Conservation (phyloP, 2,329 filamentous ascomycete species). For the Neopestalotiopsis rosae region DNA sequence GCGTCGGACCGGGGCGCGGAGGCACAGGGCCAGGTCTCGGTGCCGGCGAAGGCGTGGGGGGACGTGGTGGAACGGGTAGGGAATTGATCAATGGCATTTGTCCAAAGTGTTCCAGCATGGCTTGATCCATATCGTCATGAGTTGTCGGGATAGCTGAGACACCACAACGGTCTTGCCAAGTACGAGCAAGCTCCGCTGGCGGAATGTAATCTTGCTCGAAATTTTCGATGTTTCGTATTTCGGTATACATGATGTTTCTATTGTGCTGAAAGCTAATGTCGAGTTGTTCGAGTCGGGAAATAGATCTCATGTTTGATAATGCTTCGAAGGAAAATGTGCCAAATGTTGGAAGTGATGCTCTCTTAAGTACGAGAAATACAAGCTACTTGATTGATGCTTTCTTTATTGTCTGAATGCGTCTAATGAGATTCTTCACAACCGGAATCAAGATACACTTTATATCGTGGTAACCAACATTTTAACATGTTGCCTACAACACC, state of each 20-base stretch:
- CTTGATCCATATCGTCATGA: background rate
- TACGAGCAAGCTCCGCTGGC: background rate
- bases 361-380: no score
- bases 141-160: background rate
- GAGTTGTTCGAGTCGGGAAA: background rate
- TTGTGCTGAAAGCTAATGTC: background rate
- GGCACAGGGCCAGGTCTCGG: conserved; percentile 30
- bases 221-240: background rate
- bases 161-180: background rate
- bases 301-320: background rate
- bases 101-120: background rate
- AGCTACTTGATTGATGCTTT: background rate
- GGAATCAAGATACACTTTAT: background rate
- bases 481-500: background rate
- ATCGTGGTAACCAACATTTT: background rate
- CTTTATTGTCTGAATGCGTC: background rate
- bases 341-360: background rate
- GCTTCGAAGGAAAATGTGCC: background rate
- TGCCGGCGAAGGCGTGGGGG: conserved; percentile 33
- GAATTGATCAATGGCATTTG: conserved; percentile 15
- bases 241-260: background rate
- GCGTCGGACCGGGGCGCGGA: conserved; percentile 34
- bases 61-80: conserved; percentile 32
- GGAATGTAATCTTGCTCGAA: background rate
- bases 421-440: background rate